Evolutionary conservation across 2,329 filamentous ascomycete species (phyloP), one percentile per base, ranked within the genome.

Genomic region (Polychaeton citri): DNA sequence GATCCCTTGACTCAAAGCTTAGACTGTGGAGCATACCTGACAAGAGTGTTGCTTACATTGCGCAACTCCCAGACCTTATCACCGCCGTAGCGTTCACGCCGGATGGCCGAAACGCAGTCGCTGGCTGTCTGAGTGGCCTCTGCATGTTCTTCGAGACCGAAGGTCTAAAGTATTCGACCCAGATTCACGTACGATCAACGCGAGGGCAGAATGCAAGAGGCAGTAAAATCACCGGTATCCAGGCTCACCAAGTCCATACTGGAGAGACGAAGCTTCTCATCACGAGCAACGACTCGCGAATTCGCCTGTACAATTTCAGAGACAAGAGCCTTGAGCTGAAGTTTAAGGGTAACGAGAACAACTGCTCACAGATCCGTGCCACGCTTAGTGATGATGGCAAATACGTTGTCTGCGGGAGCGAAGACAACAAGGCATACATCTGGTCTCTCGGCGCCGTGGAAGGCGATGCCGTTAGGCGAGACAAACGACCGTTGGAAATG

Each of bases 21-120:
- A 73, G 90, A 12, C 63, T 98, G 2, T 98, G 90, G 90, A 95
- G 86, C 53, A 98, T 98, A 32, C 87, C 90, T 0, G 90, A 98
- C 57, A 95, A 92, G 56, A 76, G 72, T n/a, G 82, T 96, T 19
- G 87, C 87, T 0, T 96, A 77, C 53, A 79, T 79, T 44, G 79
- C 72, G 6, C 74, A 81, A 30, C 65, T 87, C 0, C 75, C 80
- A 0, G 87, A 95, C 47, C 81, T 96, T 58, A 86, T 96, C 43
- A 98, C 90, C 0, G 85, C 90, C 1, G 88, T 96, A 0, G 78
- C 83, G 0, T 98, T 98, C 50, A 85, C 86, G 0, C 90, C 90
- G 0, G 87, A 96, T 52, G 90, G 90, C 1, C 88, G 81, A 53
- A 80, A 79, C 21, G 81, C 83, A 5, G 92, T 98, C 43, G 88